These are phyloP conservation scores for Epichloe sylvatica DNA, from an alignment of 2,329 filamentous ascomycete species.

Conservation along the genomic window DNA sequence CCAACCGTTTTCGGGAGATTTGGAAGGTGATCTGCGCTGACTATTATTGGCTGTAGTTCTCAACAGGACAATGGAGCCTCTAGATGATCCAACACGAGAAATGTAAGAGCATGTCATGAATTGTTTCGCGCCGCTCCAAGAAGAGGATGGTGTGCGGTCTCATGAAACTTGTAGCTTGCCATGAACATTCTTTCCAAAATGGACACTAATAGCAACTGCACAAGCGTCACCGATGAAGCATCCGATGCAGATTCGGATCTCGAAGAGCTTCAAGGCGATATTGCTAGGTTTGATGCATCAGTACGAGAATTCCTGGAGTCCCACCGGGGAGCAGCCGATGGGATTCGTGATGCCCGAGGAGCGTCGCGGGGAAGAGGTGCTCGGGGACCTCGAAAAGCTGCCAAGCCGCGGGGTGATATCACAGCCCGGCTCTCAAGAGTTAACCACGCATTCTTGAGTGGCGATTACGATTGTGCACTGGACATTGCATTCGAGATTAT, in stretches of 20 bases:
- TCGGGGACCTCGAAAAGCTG: constrained; percentile 42
- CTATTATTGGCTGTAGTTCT: background rate
- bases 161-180: background rate
- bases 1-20: background rate
- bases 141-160: background rate
- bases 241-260: constrained; percentile 32
- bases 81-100: background rate
- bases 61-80: background rate
- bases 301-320: constrained; percentile 27
- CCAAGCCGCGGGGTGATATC: constrained; percentile 57
- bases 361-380: constrained; percentile 16
- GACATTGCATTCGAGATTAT: constrained; percentile 49
- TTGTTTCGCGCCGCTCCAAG: background rate
- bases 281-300: constrained; percentile 28
- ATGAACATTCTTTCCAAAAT: background rate
- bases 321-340: constrained; percentile 17
- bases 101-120: background rate
- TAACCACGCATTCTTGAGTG: constrained; percentile 51
- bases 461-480: constrained; percentile 45
- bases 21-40: background rate
- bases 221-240: constrained; percentile 12
- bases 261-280: constrained; percentile 30
- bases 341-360: constrained; percentile 9
- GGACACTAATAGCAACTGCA: constrained; percentile 1
- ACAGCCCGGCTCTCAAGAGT: constrained; percentile 53